phyloP scores from a whole-genome alignment of 768 basidiomycete species.

The Neoboletus subvelutipes region DNA sequence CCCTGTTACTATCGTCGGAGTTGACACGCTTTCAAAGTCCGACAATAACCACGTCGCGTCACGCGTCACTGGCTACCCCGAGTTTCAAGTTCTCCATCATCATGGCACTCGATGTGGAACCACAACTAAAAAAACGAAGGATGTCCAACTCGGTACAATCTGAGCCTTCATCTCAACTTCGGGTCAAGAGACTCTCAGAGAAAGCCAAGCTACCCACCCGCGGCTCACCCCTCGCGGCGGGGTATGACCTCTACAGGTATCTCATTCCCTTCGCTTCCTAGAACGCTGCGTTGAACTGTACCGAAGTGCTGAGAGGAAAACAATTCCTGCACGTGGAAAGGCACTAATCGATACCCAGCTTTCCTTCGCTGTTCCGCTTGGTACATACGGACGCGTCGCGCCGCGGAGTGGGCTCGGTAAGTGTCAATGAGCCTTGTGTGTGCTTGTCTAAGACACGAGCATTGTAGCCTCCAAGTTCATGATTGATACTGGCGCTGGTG shows the following conservation, averaged over 20 bases:
- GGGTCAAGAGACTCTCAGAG: conserved; percentile 82
- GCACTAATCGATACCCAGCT: conserved; percentile 89
- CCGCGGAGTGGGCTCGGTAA: conserved; percentile 92
- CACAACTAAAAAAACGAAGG: conserved; percentile 59
- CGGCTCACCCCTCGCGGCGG: conserved; percentile 84
- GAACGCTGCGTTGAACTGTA: conserved; percentile 3
- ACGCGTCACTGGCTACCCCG: not conserved
- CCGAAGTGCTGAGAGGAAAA: conserved; percentile 76
- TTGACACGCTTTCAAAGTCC: conserved; percentile 40
- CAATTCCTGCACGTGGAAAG: conserved; percentile 86
- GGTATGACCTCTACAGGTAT: conserved; percentile 93
- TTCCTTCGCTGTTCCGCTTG: conserved; percentile 89
- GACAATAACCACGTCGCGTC: conserved; percentile 25
- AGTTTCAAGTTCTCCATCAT: too few relatives aligned
- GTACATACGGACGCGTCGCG: conserved; percentile 95
- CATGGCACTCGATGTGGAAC: conserved; percentile 29
- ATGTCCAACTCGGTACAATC: conserved; percentile 43
- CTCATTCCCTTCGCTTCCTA: not conserved
- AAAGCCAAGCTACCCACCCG: conserved; percentile 84
- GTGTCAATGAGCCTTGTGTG: conserved; percentile 25
- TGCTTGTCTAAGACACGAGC: not conserved
- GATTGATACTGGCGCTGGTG: conserved; percentile 97
- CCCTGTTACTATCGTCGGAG: conserved; percentile 29
- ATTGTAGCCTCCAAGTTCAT: conserved; percentile 88
- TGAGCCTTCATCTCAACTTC: conserved; percentile 51